Percentiles rank a stretch among this genome's conserved stretches.
Conservation (phyloP, 148 eudicot genomes). For the Arbutus unedo region DNA sequence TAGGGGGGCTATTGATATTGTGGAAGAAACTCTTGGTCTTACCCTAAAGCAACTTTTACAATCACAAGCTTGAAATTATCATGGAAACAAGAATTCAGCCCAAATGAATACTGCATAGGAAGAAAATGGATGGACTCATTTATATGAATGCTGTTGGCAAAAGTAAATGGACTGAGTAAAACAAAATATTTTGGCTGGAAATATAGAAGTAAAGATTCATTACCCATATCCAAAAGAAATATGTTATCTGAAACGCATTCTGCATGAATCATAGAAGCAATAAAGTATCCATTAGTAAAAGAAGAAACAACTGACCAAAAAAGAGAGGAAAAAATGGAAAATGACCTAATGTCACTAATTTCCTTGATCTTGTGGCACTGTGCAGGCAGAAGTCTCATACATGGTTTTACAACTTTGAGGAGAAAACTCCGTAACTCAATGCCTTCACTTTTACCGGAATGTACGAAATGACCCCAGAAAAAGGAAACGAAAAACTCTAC, state of each 20-base stretch:
- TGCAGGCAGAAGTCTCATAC: too few species aligned
- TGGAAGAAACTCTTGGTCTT: slow-evolving; percentile 12
- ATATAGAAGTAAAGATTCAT: not conserved
- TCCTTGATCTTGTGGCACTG: too few species aligned
- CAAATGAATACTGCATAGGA: slow-evolving; percentile 65
- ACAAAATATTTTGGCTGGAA: not conserved
- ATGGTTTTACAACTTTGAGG: too few species aligned
- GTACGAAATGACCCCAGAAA: too few species aligned
- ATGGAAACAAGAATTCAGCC: slow-evolving; percentile 67
- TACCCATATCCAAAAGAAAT: slow-evolving; percentile 93
- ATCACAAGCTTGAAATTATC: slow-evolving; percentile 31
- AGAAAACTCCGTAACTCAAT: too few species aligned
- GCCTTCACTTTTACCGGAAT: too few species aligned
- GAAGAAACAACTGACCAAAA: not conserved
- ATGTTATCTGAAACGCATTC: slow-evolving; percentile 96
- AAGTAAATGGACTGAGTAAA: too few species aligned
- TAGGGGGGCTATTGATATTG: too few species aligned
- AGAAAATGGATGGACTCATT: not conserved
- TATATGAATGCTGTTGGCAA: too few species aligned
- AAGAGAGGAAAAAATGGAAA: not conserved
- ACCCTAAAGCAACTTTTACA: slow-evolving; percentile 61
- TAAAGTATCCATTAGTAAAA: not conserved
- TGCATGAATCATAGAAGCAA: slow-evolving; percentile 31
- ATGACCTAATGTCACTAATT: not conserved
- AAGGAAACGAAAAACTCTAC: too few species aligned